phyloP scores from a whole-genome alignment of 305 asterid species.

The Plantago coronopus region DNA sequence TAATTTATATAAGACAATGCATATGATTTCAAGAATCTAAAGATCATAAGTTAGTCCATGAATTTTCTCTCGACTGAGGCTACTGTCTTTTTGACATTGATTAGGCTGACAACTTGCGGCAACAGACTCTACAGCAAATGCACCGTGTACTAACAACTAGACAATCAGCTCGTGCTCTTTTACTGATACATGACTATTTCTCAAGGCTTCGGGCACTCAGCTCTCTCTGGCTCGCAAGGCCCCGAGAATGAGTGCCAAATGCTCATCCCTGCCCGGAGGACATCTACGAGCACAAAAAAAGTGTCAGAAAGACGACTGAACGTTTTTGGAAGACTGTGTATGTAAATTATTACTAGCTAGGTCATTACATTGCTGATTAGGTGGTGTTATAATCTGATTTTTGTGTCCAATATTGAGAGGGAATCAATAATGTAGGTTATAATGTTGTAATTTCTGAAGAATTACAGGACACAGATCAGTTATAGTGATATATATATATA shows the following conservation, averaged over 20 bases:
- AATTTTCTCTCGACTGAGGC: neutral
- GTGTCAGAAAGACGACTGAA: no score
- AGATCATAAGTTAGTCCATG: neutral
- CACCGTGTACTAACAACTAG: conserved; percentile 72
- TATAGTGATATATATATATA: no score
- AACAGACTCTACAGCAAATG: conserved; percentile 84
- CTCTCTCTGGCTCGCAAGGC: conserved; percentile 91
- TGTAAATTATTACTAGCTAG: no score
- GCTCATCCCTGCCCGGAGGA: neutral
- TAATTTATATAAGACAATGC: no score
- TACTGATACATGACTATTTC: conserved; percentile 69
- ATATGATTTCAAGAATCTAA: neutral
- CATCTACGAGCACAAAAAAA: neutral
- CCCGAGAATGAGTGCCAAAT: conserved; percentile 40
- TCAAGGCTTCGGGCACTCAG: conserved; percentile 92
- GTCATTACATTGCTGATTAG: no score
- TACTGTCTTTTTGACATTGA: conserved; percentile 7
- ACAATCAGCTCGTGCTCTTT: conserved; percentile 86
- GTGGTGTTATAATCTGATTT: no score
- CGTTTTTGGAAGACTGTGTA: no score
- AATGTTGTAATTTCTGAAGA: no score
- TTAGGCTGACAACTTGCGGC: conserved; percentile 89
- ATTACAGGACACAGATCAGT: no score
- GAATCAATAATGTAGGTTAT: no score
- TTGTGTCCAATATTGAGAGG: no score